Conservation (phyloP, 495 filamentous ascomycete species). For the Chaetomium tenue region DNA sequence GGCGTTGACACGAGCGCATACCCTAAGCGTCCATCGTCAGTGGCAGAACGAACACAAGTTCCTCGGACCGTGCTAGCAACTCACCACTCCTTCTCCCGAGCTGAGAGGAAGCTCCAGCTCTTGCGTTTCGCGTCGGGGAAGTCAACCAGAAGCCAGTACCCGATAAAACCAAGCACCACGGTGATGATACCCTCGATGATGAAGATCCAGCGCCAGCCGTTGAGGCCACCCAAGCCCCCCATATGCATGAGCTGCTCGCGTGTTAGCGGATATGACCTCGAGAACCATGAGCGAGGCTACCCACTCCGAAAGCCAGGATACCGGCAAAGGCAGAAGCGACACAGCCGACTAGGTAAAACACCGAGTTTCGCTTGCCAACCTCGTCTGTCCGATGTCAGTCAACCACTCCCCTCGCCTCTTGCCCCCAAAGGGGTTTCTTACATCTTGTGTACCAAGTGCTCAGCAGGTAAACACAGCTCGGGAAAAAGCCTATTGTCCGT, state of each 20-base stretch:
- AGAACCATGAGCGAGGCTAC: not conserved
- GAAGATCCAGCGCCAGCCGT: conserved; percentile 66
- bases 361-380: conserved; percentile 60
- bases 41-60: not conserved
- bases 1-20: conserved; percentile 57
- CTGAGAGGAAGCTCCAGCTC: conserved; percentile 54
- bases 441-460: conserved; percentile 64
- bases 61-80: not conserved
- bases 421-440: conserved; percentile 20
- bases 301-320: conserved; percentile 61
- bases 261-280: not conserved
- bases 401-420: not conserved
- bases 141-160: conserved; percentile 57
- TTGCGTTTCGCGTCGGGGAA: conserved; percentile 56
- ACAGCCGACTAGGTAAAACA: conserved; percentile 64
- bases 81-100: conserved; percentile 50
- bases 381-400: conserved; percentile 45
- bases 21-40: conserved; percentile 15
- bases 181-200: conserved; percentile 59
- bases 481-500: conserved; percentile 51
- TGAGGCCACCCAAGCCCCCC: conserved; percentile 46
- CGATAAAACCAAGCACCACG: conserved; percentile 45
- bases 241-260: conserved; percentile 53
- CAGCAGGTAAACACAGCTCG: conserved; percentile 60
- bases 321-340: conserved; percentile 60